These are phyloP conservation scores for Pseudonectria buxi DNA, from an alignment of 2,329 filamentous ascomycete genomes.

Conservation along the genomic window DNA sequence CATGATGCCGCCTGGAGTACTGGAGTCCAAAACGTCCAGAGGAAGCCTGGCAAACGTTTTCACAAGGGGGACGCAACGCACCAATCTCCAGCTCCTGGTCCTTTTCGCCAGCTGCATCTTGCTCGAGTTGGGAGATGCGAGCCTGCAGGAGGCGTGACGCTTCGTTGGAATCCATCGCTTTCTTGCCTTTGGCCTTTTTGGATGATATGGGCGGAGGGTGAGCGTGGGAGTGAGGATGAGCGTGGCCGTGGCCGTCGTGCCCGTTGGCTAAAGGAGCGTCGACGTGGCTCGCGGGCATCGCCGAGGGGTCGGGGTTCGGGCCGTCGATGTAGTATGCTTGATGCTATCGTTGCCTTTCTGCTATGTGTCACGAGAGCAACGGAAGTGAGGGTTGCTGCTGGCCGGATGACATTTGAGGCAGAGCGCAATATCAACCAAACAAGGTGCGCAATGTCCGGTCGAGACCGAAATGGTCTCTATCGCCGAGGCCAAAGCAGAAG, in stretches of 20 bases:
- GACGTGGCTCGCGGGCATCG: constrained; percentile 34
- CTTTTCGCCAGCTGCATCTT: constrained; percentile 87
- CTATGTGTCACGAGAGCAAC: too few species aligned
- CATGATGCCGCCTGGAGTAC: constrained; percentile 6
- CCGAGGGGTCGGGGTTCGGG: constrained; percentile 15
- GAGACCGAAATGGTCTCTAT: too few species aligned
- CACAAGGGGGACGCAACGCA: constrained; percentile 37
- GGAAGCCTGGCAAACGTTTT: constrained; percentile 5
- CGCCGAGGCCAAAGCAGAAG: too few species aligned
- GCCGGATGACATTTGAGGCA: too few species aligned
- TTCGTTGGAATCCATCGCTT: constrained; percentile 76
- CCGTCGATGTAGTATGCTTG: constrained; percentile 1
- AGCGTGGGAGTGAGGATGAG: neutral
- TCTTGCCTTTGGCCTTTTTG: constrained; percentile 82
- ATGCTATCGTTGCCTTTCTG: too few species aligned
- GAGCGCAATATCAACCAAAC: too few species aligned
- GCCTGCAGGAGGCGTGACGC: constrained; percentile 86
- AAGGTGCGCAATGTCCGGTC: too few species aligned
- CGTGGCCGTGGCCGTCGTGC: constrained; percentile 32
- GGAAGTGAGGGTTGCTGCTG: too few species aligned
- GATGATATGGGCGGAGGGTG: constrained; percentile 38
- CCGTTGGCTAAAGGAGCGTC: constrained; percentile 38
- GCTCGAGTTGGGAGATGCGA: constrained; percentile 91
- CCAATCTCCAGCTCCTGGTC: constrained; percentile 95
- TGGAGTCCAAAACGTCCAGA: constrained; percentile 2